These are phyloP conservation scores for Coelastrella sp. DNA, from an alignment of 139 green algal genomes.

Conservation along the genomic window DNA sequence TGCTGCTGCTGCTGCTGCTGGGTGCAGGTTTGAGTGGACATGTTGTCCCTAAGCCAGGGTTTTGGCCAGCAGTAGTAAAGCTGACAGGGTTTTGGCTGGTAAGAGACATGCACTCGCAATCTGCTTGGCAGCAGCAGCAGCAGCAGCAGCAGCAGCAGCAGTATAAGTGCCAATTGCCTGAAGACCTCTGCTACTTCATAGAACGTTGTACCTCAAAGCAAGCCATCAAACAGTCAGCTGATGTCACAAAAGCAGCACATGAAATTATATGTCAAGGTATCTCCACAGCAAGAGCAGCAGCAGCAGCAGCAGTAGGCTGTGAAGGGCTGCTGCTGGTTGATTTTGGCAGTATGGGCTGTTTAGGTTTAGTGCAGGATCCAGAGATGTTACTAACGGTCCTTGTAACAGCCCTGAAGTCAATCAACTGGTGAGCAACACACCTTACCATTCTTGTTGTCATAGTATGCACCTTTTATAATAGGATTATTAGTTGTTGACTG, in stretches of 20 bases:
- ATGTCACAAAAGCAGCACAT: not conserved
- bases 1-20: not conserved
- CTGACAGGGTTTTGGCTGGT: constrained; percentile 67
- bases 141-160: not conserved
- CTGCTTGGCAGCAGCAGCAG: constrained; percentile 27
- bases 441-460: no score
- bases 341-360: constrained; percentile 68
- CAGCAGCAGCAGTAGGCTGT: not conserved
- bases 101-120: not conserved
- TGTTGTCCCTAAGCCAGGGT: constrained; percentile 57
- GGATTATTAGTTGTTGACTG: no score
- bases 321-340: constrained; percentile 51
- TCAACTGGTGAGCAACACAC: constrained; percentile 13
- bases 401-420: constrained; percentile 34
- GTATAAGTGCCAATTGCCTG: not conserved
- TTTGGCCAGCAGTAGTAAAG: constrained; percentile 57
- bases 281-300: not conserved
- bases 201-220: no score
- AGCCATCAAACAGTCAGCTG: not conserved
- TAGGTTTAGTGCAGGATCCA: constrained; percentile 68
- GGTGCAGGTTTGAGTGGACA: constrained; percentile 60
- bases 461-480: no score
- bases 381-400: constrained; percentile 53
- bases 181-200: not conserved
- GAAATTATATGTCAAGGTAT: no score